A percentile compares a stretch with the other conserved stretches of the same genome.
Evolutionary conservation across 2,329 filamentous ascomycete species (phyloP).

Genomic region (Diaporthe nobilis): DNA sequence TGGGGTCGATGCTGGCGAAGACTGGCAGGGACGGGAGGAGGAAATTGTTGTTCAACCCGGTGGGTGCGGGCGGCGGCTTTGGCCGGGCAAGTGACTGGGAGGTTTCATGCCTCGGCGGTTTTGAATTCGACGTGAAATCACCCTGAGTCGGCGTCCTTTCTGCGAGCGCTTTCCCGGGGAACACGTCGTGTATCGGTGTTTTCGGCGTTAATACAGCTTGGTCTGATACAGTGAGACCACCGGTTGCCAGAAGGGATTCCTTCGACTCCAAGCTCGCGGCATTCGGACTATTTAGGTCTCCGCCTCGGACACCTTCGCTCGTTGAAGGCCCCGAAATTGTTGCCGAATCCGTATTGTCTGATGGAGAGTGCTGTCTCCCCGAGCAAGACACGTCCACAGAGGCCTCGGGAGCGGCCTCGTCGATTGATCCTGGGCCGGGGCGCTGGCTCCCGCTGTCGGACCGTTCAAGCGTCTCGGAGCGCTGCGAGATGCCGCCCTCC

Average conservation of each 20-base stretch:
- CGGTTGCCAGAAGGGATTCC: neutral
- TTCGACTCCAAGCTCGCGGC: neutral
- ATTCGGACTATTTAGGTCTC: neutral
- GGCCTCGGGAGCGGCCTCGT: neutral
- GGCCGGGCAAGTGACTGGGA: neutral
- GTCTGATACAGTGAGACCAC: neutral
- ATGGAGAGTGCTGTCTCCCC: neutral
- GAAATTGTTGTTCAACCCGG: neutral
- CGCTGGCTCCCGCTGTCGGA: neutral
- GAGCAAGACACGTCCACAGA: neutral
- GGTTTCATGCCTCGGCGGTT: neutral
- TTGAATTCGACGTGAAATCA: neutral
- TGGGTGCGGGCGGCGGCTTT: neutral
- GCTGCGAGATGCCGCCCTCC: neutral
- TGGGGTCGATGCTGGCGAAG: neutral
- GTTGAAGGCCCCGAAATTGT: slow-evolving; percentile 7
- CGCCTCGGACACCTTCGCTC: neutral
- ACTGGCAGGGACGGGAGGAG: slow-evolving; percentile 30
- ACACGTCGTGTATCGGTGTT: neutral
- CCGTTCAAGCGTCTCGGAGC: neutral
- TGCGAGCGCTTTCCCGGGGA: neutral
- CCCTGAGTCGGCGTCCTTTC: slow-evolving; percentile 1
- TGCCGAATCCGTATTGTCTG: neutral
- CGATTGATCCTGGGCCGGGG: neutral
- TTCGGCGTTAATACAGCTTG: neutral